phyloP scores from a whole-genome alignment of 2,329 filamentous ascomycete genomes.

The Aureobasidium vineae region DNA sequence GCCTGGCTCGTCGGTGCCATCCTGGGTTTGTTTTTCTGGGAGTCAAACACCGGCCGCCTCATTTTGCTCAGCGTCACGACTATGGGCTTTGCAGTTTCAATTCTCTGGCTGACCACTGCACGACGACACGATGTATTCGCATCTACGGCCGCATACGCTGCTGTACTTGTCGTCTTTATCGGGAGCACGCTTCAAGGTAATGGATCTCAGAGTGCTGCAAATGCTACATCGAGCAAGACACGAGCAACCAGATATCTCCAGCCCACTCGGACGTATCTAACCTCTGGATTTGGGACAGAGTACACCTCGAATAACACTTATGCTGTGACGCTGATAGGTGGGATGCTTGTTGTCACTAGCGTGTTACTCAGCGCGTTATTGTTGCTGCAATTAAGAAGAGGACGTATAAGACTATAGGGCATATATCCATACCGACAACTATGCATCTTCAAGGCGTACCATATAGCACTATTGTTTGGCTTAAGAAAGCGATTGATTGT shows the following conservation, averaged over 20 bases:
- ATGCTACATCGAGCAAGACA: not conserved
- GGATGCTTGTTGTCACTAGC: not conserved
- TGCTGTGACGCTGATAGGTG: not conserved
- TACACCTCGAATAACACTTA: not conserved
- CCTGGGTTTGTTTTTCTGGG: conserved; percentile 8
- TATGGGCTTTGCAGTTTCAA: not conserved
- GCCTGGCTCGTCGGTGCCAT: conserved; percentile 18
- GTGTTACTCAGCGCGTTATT: not conserved
- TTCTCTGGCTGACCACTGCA: conserved; percentile 4
- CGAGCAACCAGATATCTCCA: not conserved
- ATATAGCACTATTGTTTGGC: not conserved
- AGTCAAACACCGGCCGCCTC: not conserved
- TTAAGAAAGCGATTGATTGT: not conserved
- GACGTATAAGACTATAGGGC: not conserved
- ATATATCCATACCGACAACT: not conserved
- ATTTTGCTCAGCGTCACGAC: conserved; percentile 14
- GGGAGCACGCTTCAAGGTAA: conserved; percentile 33
- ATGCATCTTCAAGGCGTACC: too few species aligned
- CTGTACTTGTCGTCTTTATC: conserved; percentile 62
- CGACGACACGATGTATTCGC: conserved; percentile 14
- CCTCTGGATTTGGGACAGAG: not conserved
- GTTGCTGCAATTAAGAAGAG: not conserved
- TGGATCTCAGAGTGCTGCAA: not conserved
- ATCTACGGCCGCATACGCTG: conserved; percentile 14
- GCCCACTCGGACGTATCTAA: conserved; percentile 4